Base-by-base conservation (phyloP, 2,329 filamentous ascomycete species). In the Cordyceps cateniannulata region DNA sequence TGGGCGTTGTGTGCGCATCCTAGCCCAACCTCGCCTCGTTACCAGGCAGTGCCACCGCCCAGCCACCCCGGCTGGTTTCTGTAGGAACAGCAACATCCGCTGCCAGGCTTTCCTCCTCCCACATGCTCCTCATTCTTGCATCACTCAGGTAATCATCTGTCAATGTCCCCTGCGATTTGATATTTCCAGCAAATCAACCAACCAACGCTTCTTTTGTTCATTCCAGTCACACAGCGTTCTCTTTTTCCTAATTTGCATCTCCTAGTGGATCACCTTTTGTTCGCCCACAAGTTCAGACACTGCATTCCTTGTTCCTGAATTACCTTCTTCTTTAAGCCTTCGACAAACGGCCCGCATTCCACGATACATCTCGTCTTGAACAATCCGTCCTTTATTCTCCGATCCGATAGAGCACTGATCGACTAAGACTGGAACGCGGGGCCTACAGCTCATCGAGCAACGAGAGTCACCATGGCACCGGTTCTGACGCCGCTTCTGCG, bases 11-110 rank as follows among this genome's bases (percentile, higher is more conserved):
- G 7, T 16, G 38, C 14, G 18, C 12, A 9, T 45, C 7, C n/a
- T 10, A 29, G 29, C 22, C 24, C 55, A 35, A 48, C 56, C 58
- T 50, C 52, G 53, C 57, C 57, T 52, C 47, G 45, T 24, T n/a
- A 59, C n/a, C 55, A 47, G 53, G 53, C 44, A 49, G 35, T 44
- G 56, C 56, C 56, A 45, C 58, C 4, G 42, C 49, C 58, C 51
- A 44, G 58, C 58, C 58, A 54, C 51, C 60, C 45, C 2, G 12
- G 38, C 53, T 42, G 9, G 60, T 61, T 61, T 58, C 60, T 58
- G 60, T 61, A 61, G 60, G 60, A 61, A 60, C 60, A 44, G 8
- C 16, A 29, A 9, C 42, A 45, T 22, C 24, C 38, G 27, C 44
- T 40, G 44, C 47, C 40, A 18, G 10, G 35, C 14, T 22, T 40